Evolutionary conservation across 2,329 filamentous ascomycete genomes (phyloP).

Genomic region (Diaporthe sp.): DNA sequence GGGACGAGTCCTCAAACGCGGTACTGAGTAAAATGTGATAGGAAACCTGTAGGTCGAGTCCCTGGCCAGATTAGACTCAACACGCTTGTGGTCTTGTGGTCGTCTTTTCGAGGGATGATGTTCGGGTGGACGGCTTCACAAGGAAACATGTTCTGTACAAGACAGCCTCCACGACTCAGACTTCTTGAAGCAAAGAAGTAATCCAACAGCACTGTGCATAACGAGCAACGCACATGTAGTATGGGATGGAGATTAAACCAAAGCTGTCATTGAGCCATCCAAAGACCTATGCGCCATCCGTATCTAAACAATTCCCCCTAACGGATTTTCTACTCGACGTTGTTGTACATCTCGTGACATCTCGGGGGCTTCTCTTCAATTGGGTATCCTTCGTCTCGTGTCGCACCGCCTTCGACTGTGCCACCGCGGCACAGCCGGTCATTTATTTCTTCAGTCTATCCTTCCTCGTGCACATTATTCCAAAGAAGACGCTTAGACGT

Average conservation of each 20-base stretch:
- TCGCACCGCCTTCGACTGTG: not conserved
- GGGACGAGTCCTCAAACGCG: not conserved
- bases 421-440: not conserved
- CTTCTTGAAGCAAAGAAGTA: no score
- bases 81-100: no score
- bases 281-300: not conserved
- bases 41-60: not conserved
- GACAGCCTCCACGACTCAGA: not conserved
- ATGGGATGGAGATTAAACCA: not conserved
- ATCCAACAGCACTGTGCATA: not conserved
- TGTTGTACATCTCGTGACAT: not conserved
- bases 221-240: not conserved
- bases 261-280: not conserved
- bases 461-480: not conserved
- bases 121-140: not conserved
- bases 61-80: not conserved
- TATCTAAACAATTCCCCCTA: constrained; percentile 19
- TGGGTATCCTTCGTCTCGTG: constrained; percentile 19
- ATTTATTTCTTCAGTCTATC: not conserved
- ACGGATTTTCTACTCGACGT: constrained; percentile 30
- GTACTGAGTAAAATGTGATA: not conserved
- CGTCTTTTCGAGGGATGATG: not conserved
- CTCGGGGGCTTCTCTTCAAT: not conserved
- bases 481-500: constrained; percentile 37
- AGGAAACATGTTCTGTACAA: not conserved